These are phyloP conservation scores for Chloris gayana DNA, from an alignment of 176 grass and related monocot genomes.

Conservation along the genomic window DNA sequence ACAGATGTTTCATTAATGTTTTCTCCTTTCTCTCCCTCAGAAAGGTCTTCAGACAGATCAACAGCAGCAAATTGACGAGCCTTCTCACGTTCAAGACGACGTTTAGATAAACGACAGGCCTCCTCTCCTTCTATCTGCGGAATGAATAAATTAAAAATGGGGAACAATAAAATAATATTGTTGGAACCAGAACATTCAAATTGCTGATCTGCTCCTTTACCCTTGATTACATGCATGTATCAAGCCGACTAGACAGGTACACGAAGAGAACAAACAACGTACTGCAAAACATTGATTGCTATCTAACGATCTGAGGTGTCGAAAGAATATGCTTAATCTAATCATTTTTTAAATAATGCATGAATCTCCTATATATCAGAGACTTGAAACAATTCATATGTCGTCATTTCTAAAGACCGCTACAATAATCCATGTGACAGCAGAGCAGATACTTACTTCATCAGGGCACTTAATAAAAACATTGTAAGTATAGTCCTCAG, in stretches of 20 bases:
- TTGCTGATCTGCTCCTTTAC: background rate
- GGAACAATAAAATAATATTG: constrained; percentile 21
- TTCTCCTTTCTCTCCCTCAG: constrained; percentile 68
- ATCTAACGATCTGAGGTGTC: background rate
- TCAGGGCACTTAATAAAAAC: background rate
- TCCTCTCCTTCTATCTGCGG: constrained; percentile 72
- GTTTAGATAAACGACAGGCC: constrained; percentile 42
- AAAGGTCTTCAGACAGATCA: constrained; percentile 72
- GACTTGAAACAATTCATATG: background rate
- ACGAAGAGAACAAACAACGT: background rate
- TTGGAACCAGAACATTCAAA: constrained; percentile 7
- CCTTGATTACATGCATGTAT: background rate
- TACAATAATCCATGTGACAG: background rate
- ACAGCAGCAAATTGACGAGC: constrained; percentile 49
- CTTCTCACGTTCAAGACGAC: constrained; percentile 58
- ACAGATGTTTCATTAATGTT: constrained; percentile 47
- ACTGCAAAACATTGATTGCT: background rate
- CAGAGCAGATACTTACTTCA: background rate
- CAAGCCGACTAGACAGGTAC: background rate
- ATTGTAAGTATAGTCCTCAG: constrained; percentile 18
- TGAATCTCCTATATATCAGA: background rate
- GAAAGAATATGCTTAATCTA: background rate
- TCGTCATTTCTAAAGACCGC: background rate
- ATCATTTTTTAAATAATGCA: background rate
- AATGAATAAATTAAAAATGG: background rate